Conservation (phyloP, 169 alveolate species). For the Blepharisma undulans region DNA sequence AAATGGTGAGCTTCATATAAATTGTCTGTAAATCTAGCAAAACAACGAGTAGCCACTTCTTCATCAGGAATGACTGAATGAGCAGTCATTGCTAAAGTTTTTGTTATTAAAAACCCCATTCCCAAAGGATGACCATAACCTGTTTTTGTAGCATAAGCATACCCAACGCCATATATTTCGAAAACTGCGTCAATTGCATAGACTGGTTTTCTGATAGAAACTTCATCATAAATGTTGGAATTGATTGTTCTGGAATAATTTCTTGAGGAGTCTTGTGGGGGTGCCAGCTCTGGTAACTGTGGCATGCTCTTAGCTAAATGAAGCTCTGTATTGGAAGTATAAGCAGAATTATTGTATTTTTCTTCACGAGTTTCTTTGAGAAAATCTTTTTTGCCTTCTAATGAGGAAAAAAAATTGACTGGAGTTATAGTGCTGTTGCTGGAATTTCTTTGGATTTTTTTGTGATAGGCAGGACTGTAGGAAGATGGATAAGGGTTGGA, state of each 20-base stretch:
- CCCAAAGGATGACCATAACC: slow-evolving; percentile 11
- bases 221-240: no score
- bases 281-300: not conserved
- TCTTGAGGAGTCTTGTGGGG: not conserved
- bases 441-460: not conserved
- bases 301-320: not conserved
- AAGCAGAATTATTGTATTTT: not conserved
- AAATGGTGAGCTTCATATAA: not conserved
- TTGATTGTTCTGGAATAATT: not conserved
- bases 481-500: not conserved
- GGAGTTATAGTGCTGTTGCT: not conserved
- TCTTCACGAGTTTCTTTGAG: not conserved
- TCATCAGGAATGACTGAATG: not conserved
- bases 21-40: not conserved
- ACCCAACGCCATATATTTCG: not conserved
- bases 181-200: not conserved
- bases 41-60: not conserved
- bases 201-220: not conserved
- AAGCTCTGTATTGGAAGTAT: not conserved
- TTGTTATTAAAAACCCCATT: slow-evolving; percentile 13
- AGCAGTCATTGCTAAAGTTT: not conserved
- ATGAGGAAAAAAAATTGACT: not conserved
- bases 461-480: not conserved
- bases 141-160: not conserved
- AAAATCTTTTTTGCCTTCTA: not conserved